A percentile compares a stretch with the other conserved stretches of the same genome.
Conservation (phyloP, 1,284 basidiomycete species). For the Pseudozyma tsukubaensis region DNA sequence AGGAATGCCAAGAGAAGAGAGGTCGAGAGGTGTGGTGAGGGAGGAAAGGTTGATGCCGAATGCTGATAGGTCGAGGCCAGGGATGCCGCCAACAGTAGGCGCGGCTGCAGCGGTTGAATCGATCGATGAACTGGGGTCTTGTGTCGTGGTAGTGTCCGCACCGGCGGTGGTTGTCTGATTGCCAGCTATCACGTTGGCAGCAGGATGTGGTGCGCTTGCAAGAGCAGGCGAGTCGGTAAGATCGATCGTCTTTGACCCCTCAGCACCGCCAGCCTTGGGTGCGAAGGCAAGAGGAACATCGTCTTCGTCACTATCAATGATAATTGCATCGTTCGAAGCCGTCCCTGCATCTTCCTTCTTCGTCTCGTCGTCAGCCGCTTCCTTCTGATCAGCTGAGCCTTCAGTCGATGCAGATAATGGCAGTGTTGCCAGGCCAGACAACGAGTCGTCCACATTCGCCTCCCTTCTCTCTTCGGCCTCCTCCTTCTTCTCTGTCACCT, state of each 20-base stretch:
- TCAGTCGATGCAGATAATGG: slow-evolving; percentile 8
- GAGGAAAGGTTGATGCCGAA: slow-evolving; percentile 41
- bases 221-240: slow-evolving; percentile 40
- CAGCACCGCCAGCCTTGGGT: slow-evolving; percentile 25
- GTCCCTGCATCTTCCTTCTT: slow-evolving; percentile 11
- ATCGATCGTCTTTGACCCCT: slow-evolving; percentile 29
- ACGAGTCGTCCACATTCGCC: slow-evolving; percentile 17
- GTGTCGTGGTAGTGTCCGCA: neutral
- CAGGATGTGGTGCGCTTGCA: slow-evolving; percentile 6
- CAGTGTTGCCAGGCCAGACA: slow-evolving; percentile 14
- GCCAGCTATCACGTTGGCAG: neutral
- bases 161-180: neutral
- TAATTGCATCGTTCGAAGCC: slow-evolving; percentile 31
- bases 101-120: slow-evolving; percentile 2
- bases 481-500: neutral
- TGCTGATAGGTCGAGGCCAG: slow-evolving; percentile 34
- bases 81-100: too few relatives aligned
- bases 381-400: neutral
- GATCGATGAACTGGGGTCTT: neutral
- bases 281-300: slow-evolving; percentile 48
- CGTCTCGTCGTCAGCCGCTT: neutral
- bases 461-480: neutral
- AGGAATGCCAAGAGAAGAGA: slow-evolving; percentile 40
- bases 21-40: slow-evolving; percentile 25
- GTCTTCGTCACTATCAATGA: slow-evolving; percentile 53